phyloP scores from a whole-genome alignment of 768 basidiomycete species.

The Tulasnella calospora region DNA sequence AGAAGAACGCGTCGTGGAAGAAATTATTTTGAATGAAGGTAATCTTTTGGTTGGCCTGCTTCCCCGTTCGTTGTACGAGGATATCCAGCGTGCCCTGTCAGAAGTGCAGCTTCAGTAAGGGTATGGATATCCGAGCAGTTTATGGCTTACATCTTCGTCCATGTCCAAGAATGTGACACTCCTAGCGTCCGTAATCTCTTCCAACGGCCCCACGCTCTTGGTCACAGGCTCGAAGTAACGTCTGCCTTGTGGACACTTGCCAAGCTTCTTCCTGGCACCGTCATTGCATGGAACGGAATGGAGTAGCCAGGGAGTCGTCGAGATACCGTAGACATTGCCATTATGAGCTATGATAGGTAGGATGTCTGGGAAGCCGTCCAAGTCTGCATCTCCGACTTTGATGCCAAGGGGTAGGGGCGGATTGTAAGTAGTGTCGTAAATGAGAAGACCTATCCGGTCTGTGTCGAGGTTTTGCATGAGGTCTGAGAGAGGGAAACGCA shows the following conservation, averaged over 20 bases:
- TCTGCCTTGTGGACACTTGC: slow-evolving; percentile 39
- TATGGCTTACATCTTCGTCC: slow-evolving; percentile 83
- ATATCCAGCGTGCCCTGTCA: slow-evolving; percentile 82
- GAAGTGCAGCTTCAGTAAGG: background rate
- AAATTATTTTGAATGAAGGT: slow-evolving; percentile 94
- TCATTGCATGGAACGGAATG: slow-evolving; percentile 57
- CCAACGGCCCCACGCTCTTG: slow-evolving; percentile 56
- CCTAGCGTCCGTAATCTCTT: slow-evolving; percentile 69
- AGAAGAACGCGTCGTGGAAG: slow-evolving; percentile 97
- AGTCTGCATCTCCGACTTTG: slow-evolving; percentile 80
- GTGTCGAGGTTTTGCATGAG: slow-evolving; percentile 14
- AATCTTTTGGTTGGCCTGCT: slow-evolving; percentile 42
- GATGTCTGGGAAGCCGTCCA: slow-evolving; percentile 93
- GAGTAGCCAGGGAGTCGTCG: slow-evolving; percentile 52
- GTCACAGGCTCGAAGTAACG: slow-evolving; percentile 59
- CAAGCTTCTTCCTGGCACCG: background rate
- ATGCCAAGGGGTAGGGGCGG: slow-evolving; percentile 72
- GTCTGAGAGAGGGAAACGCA: slow-evolving; percentile 5
- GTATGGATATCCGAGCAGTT: background rate
- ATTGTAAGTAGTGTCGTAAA: slow-evolving; percentile 58
- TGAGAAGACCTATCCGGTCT: slow-evolving; percentile 48
- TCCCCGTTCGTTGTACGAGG: slow-evolving; percentile 79
- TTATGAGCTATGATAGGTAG: slow-evolving; percentile 46
- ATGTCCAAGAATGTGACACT: slow-evolving; percentile 80
- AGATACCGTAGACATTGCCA: slow-evolving; percentile 14